Conservation (phyloP, 2,329 filamentous ascomycete genomes). For the Botryotinia convoluta region DNA sequence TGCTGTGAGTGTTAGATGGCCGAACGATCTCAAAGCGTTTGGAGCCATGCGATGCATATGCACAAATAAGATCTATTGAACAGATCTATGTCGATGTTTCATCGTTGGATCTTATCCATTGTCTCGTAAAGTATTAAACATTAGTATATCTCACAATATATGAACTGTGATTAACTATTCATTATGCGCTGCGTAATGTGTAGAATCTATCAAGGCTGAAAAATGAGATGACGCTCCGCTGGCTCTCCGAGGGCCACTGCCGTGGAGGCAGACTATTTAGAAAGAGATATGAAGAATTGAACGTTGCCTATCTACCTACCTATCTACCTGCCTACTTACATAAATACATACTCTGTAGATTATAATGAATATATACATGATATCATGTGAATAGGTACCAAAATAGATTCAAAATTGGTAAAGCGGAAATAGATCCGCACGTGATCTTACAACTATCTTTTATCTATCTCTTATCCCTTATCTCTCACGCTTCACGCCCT, state of each 20-base stretch:
- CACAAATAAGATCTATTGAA: background rate
- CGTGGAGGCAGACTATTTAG: background rate
- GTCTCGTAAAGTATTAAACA: background rate
- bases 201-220: background rate
- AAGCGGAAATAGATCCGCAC: background rate
- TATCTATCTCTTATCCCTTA: background rate
- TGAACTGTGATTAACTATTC: background rate
- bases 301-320: background rate
- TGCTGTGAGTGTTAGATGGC: no score
- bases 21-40: background rate
- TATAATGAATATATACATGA: background rate
- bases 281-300: background rate
- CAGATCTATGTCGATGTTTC: background rate
- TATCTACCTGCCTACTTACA: background rate
- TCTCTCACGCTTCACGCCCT: background rate
- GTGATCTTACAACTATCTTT: background rate
- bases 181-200: background rate
- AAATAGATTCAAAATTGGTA: background rate
- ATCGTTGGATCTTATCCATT: background rate
- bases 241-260: background rate
- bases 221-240: background rate
- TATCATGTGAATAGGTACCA: background rate
- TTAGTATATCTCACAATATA: background rate
- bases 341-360: background rate
- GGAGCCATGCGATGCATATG: background rate